Conservation (phyloP, 495 filamentous ascomycete species). For the Umbilicaria muhlenbergii region DNA sequence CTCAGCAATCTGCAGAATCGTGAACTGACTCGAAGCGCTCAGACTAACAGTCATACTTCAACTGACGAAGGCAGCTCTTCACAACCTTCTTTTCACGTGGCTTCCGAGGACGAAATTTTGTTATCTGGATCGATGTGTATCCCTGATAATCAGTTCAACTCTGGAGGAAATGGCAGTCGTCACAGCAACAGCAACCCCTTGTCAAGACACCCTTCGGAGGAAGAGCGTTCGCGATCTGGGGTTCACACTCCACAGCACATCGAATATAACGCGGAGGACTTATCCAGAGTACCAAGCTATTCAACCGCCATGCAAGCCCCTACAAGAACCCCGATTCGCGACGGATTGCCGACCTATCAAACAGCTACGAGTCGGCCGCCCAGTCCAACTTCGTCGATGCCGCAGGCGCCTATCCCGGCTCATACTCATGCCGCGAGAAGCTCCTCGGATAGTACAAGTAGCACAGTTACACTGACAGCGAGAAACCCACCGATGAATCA, state of each 20-base stretch:
- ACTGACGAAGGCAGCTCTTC: no score
- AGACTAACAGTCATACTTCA: no score
- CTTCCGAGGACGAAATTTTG: slow-evolving; percentile 11
- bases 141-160: neutral
- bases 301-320: slow-evolving; percentile 53
- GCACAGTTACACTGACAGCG: no score
- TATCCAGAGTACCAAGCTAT: slow-evolving; percentile 70
- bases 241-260: slow-evolving; percentile 45
- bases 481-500: no score
- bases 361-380: slow-evolving; percentile 37
- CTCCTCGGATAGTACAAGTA: no score
- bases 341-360: slow-evolving; percentile 27
- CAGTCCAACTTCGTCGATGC: slow-evolving; percentile 33
- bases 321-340: slow-evolving; percentile 24
- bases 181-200: slow-evolving; percentile 21
- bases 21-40: no score
- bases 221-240: slow-evolving; percentile 34
- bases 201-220: slow-evolving; percentile 48
- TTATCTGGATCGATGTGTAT: slow-evolving; percentile 10
- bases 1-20: slow-evolving; percentile 36
- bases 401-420: neutral
- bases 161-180: slow-evolving; percentile 10
- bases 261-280: slow-evolving; percentile 42
- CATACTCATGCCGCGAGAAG: no score
- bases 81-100: no score